Base-by-base conservation (phyloP, 257 asterid species). In the Jacaranda mimosifolia region DNA sequence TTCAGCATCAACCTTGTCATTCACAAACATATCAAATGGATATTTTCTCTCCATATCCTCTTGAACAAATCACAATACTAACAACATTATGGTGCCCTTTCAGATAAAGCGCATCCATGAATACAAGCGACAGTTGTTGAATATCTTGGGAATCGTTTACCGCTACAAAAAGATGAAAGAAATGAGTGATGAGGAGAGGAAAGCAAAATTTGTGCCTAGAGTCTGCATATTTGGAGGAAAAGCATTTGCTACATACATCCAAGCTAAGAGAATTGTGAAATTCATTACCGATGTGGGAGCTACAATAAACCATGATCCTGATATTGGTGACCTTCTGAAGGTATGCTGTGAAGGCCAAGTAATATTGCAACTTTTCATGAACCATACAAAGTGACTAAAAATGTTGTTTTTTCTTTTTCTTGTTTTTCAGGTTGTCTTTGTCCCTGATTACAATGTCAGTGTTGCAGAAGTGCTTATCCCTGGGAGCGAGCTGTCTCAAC, bases 221-320 rank as follows among this genome's bases (percentile, higher is more conserved):
- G 94, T 89, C 51, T 89, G 91, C 85, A 81, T 89, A 76, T 89
- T 89, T 77, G 94, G 91, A 18, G 93, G 91, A 53, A 89, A 89
- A 73, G 90, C 91, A 60, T 89, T 89, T 74, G 77, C 90, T 7
- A 89, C 93, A 0, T 89, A 89, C 4, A 82, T 89, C 36, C 91
- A 89, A 82, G 89, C 91, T 7, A 89, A 89, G 83, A 89, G 89
- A 62, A 89, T 89, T 2, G 93, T 89, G 72, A 89, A 86, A 49
- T 86, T 89, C 58, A 89, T 89, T 52, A 76, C 91, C 40, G 91
- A 89, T 70, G 87, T 86, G 3, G 93, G 89, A 13, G 86, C 80
- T 55, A 89, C 93, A 42, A 80, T 89, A 75, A 89, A 89, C 42
- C 86, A 83, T 63, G 94, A 89, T 77, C 77, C 90, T 39, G 91